Conservation (phyloP, 768 basidiomycete species). For the Leccinum aurantiacum region DNA sequence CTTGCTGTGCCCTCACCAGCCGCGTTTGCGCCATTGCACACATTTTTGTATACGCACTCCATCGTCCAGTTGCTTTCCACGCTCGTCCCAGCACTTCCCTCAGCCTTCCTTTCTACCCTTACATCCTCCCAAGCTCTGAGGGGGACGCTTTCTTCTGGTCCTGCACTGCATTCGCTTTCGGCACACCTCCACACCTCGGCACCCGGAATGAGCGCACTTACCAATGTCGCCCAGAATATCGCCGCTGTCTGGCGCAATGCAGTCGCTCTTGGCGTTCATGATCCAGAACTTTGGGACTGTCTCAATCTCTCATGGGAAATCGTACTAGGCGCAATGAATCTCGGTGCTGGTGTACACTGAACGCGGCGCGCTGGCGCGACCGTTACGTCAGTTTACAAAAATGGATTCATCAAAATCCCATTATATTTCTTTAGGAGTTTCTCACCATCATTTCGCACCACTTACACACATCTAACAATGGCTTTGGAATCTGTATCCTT, state of each 20-base stretch:
- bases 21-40: conserved; percentile 57
- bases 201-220: conserved; percentile 43
- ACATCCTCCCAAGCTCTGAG: conserved; percentile 33
- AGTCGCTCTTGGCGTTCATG: conserved; percentile 65
- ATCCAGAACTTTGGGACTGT: conserved; percentile 63
- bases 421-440: conserved; percentile 20
- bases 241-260: conserved; percentile 74
- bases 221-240: conserved; percentile 48
- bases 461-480: conserved; percentile 17
- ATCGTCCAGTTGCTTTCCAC: conserved; percentile 48
- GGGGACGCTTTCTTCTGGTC: conserved; percentile 48
- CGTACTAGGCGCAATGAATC: conserved; percentile 57
- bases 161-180: conserved; percentile 55
- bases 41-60: conserved; percentile 68
- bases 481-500: conserved; percentile 30
- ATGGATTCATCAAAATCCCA: conserved; percentile 17
- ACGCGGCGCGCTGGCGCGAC: conserved; percentile 22
- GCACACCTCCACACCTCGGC: conserved; percentile 50
- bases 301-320: conserved; percentile 71
- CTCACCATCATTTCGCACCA: conserved; percentile 28
- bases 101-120: conserved; percentile 30
- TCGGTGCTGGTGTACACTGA: conserved; percentile 43
- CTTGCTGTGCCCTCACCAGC: conserved; percentile 62
- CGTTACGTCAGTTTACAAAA: conserved; percentile 19
- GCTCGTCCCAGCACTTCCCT: conserved; percentile 41